Percentiles rank a stretch among this genome's conserved stretches.
Conservation (phyloP, 805 yeast species). For the Yamadazyma tumulicola region DNA sequence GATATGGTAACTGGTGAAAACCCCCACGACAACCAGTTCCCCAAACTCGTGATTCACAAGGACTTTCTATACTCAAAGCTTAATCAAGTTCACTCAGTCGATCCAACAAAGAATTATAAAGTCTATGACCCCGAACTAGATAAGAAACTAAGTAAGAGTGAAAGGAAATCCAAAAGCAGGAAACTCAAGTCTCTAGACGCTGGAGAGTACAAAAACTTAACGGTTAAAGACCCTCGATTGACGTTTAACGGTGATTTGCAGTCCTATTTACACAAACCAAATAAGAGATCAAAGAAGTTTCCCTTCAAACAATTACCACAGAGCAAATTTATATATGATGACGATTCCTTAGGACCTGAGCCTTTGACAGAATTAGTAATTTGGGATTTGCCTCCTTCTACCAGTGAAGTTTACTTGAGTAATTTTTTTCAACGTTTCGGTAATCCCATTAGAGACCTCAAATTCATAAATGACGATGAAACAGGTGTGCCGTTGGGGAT, state of each 20-base stretch:
- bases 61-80: slow-evolving; percentile 15
- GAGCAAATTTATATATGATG: slow-evolving; percentile 53
- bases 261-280: slow-evolving; percentile 34
- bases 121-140: slow-evolving; percentile 52
- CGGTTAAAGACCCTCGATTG: slow-evolving; percentile 41
- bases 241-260: slow-evolving; percentile 13
- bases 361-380: slow-evolving; percentile 70
- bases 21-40: slow-evolving; percentile 25
- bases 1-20: slow-evolving; percentile 31
- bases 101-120: slow-evolving; percentile 31
- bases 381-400: slow-evolving; percentile 58
- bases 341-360: slow-evolving; percentile 68
- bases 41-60: slow-evolving; percentile 27
- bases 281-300: slow-evolving; percentile 36
- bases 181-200: slow-evolving; percentile 43
- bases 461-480: slow-evolving; percentile 62
- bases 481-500: slow-evolving; percentile 80
- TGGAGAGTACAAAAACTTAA: slow-evolving; percentile 12
- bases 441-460: slow-evolving; percentile 50
- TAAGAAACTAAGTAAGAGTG: slow-evolving; percentile 27
- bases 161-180: slow-evolving; percentile 27
- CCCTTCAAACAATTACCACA: slow-evolving; percentile 42
- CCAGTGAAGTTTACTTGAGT: slow-evolving; percentile 41
- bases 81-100: slow-evolving; percentile 5
- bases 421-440: slow-evolving; percentile 65